A percentile compares a stretch with the other conserved stretches of the same genome.
Evolutionary conservation across 192 early-diverging fungal species (phyloP).

Genomic region (Chytriomyces sp.): DNA sequence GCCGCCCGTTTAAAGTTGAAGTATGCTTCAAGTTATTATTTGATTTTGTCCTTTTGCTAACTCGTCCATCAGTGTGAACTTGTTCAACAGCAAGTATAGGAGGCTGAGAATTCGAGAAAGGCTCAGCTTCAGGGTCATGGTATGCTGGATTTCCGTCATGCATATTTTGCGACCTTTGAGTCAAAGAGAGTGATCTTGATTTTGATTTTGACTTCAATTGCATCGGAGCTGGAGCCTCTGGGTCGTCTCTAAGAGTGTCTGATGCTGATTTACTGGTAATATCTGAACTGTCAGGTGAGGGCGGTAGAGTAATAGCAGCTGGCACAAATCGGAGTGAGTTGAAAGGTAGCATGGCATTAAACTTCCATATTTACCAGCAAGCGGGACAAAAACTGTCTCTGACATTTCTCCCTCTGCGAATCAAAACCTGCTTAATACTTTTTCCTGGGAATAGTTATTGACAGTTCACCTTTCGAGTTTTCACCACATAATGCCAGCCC

Average conservation of each 20-base stretch:
- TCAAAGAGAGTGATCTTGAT: constrained; percentile 37
- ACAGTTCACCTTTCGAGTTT: constrained; percentile 12
- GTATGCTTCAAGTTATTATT: constrained; percentile 5
- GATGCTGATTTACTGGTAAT: not conserved
- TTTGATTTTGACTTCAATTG: constrained; percentile 33
- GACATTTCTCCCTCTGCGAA: constrained; percentile 18
- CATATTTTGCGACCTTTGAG: constrained; percentile 55
- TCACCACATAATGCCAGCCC: constrained; percentile 17
- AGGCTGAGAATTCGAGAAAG: not conserved
- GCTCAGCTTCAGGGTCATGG: constrained; percentile 38
- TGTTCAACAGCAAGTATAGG: not conserved
- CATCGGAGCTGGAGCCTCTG: constrained; percentile 22
- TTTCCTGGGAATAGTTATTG: not conserved
- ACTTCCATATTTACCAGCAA: constrained; percentile 33
- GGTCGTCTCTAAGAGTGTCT: constrained; percentile 13
- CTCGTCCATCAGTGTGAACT: not conserved
- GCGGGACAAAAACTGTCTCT: constrained; percentile 15
- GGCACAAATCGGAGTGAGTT: not conserved
- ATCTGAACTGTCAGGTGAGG: constrained; percentile 27
- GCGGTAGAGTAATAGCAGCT: constrained; percentile 49
- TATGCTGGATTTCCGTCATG: constrained; percentile 55
- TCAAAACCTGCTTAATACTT: not conserved
- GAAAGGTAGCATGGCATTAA: constrained; percentile 1
- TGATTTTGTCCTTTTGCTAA: constrained; percentile 1
- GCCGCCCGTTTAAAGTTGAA: no score